Base-by-base conservation (phyloP, 2,329 filamentous ascomycete genomes). In the Penicillium sclerotiorum region DNA sequence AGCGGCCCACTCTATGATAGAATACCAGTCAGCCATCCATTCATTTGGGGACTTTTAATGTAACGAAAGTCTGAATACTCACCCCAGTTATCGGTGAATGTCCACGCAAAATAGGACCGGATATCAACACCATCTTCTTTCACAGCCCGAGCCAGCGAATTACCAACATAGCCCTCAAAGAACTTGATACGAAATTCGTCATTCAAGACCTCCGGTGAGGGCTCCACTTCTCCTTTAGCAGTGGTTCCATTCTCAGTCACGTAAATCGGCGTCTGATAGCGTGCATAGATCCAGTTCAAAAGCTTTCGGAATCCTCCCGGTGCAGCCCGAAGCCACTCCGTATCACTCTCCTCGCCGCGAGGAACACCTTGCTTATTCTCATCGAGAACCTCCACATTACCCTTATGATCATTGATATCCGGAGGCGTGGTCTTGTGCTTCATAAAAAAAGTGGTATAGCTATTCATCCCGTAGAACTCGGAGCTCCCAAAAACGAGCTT, bases 391-490 rank as follows among this genome's bases (percentile, higher is more conserved):
- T 90, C 85, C 30, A 92, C 75, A 72, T 93, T 86, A 40, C 89
- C 89, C 32, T 83, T 75, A 71, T 84, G 85, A 73, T 93, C 89
- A 47, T 88, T 80, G 8, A 76, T 48, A 45, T 66, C 63, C 8
- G 63, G 47, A 0, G 78, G 73, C 2, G 78, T 79, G 21, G 79
- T 76, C 63, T 82, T 81, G 73, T 91, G 86, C 71, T 84, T 84
- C 73, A 92, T 82, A 73, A 88, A 93, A 77, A 91, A 88, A 63
- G 88, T 85, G 17, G 88, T 90, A 76, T 93, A 93, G 74, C 88
- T 86, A 77, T 93, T 92, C 87, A 91, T 90, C 67, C 88, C 89
- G 71, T 92, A 93, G 73, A 92, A 93, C 75, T 92, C 89, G 66
- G 90, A 91, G 63, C 85, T 89, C 8, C 87, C 88, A 63, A 86